Percentiles rank a stretch among this genome's conserved stretches.
phyloP scores from a whole-genome alignment of 176 grass and related monocot genomes.

The Cenchrus fungigraminus region DNA sequence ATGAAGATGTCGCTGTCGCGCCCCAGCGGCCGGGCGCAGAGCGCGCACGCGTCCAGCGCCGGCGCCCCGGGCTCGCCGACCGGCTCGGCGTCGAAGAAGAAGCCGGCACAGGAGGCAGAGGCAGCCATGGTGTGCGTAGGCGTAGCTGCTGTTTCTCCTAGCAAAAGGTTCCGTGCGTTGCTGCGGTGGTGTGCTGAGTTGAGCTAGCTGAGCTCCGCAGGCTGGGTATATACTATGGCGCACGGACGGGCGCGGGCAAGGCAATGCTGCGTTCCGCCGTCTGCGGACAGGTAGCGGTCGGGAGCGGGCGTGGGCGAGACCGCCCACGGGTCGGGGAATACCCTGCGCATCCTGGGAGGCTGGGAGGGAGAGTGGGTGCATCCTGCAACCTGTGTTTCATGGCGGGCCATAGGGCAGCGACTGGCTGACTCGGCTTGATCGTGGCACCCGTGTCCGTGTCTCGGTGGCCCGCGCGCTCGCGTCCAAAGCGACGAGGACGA shows the following conservation, averaged over 20 bases:
- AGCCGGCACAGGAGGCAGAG: constrained; percentile 1
- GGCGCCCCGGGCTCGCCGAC: constrained; percentile 7
- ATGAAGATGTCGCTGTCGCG: constrained; percentile 74
- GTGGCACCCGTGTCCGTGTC: not conserved
- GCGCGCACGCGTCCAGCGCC: constrained; percentile 61
- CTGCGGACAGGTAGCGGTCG: not conserved
- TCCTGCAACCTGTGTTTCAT: not conserved
- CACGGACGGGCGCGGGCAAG: not conserved
- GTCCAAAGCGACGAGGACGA: not conserved
- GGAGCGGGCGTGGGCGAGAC: too few relatives aligned
- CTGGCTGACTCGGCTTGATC: constrained; percentile 2
- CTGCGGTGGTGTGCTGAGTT: not conserved
- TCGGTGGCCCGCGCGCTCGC: not conserved
- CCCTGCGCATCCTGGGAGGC: too few relatives aligned
- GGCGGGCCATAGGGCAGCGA: not conserved
- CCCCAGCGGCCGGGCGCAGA: constrained; percentile 54
- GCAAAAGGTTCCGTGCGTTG: too few relatives aligned
- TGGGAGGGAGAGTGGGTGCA: not conserved
- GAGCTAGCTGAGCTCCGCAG: not conserved
- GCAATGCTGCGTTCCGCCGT: not conserved
- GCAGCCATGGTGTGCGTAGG: not conserved
- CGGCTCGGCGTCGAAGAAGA: constrained; percentile 59
- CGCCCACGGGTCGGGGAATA: too few relatives aligned
- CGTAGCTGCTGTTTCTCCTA: not conserved
- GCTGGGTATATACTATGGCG: not conserved